Base-by-base conservation (phyloP, 192 early-diverging fungal genomes). In the Podochytrium sp. region DNA sequence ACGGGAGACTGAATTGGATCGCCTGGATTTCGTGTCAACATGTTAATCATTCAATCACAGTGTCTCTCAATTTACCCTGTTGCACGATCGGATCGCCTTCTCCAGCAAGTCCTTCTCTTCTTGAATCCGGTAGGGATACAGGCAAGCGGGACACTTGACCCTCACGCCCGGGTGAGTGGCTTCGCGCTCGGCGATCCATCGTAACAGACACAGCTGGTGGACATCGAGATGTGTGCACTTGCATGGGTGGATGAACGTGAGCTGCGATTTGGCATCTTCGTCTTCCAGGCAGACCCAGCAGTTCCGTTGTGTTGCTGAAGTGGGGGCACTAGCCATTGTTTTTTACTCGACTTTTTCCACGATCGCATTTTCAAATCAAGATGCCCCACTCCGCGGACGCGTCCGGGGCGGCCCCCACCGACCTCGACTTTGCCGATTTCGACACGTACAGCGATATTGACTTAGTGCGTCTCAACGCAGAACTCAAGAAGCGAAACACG, bases 401-500 rank as follows among this genome's bases (percentile, higher is more conserved):
- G 47, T 49, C 47, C 12, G 20, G 10, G 55, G 14, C 55, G 55
- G 10, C 55, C 10, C 49, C n/a, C 7, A 20, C 69, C 14, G 56
- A 71, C 35, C 75, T 82, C 20, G 84, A 82, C 32, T 72, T 77
- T 43, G 35, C 68, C 4, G 81, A 86, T 55, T 86, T 86, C 59
- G 85, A 86, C 71, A 27, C 77, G 5, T 87, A 84, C 73, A 66
- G 77, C 1, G 84, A 87, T 56, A 37, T 23, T 14, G 83, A 84
- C 34, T 76, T 87, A 14, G 65, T 83, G 14, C 66, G 69, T 3
- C 77, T 87, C 10, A 65, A 75, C 27, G 78, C 80, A 1, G 84
- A 86, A 60, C 72, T 86, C 43, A 43, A 60, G 43, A 79, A 78
- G 35, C 83, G 81, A 51, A 81, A 72, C 37, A 25, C 66, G 20